Conservation (phyloP, 805 yeast species). For the Debaryomyces hansenii region DNA sequence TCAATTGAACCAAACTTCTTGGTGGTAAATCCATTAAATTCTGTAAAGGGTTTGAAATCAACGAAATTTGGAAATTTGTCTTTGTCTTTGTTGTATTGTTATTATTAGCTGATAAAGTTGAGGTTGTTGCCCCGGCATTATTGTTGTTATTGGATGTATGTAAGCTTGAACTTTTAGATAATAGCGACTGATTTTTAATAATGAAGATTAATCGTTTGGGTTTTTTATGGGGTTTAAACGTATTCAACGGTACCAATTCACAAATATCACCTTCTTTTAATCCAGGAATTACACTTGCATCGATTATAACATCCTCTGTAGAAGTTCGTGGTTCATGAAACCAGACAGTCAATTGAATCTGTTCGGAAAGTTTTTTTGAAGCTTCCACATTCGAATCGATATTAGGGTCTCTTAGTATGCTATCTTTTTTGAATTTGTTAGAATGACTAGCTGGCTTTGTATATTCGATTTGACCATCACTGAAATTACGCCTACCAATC, state of each 20-base stretch:
- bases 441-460: background rate
- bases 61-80: conserved; percentile 47
- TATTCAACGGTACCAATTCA: conserved; percentile 54
- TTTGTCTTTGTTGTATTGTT: conserved; percentile 12
- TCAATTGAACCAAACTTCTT: conserved; percentile 62
- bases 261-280: conserved; percentile 75
- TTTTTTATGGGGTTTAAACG: conserved; percentile 7
- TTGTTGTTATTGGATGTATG: background rate
- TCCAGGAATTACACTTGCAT: conserved; percentile 58
- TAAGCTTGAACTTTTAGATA: background rate
- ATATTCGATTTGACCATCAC: background rate
- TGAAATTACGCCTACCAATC: background rate
- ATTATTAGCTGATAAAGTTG: background rate
- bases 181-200: background rate
- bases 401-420: conserved; percentile 1
- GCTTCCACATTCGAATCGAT: conserved; percentile 4
- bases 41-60: conserved; percentile 61
- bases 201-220: conserved; percentile 8
- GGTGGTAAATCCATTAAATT: conserved; percentile 63
- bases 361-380: conserved; percentile 17
- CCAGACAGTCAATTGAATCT: conserved; percentile 48
- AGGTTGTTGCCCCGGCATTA: background rate
- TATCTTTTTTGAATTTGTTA: conserved; percentile 2
- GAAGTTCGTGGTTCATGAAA: conserved; percentile 71
- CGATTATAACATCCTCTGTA: conserved; percentile 60